Base-by-base conservation (phyloP, 176 grass and related monocot species). In the Avena sativa region DNA sequence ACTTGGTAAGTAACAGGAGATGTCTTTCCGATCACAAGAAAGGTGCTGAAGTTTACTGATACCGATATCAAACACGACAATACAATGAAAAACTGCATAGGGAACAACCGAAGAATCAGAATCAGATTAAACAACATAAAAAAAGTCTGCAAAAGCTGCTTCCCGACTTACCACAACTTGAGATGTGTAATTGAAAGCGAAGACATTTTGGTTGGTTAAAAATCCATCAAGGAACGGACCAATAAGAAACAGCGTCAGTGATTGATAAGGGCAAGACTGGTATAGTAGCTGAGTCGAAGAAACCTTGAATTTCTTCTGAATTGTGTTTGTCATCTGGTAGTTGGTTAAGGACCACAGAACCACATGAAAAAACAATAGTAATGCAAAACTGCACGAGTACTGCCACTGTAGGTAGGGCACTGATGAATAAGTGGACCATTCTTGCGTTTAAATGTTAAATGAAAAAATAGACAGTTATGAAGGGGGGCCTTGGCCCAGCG, bases 221-320 rank as follows among this genome's bases (percentile, higher is more conserved):
- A 99, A 94, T 16, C 92, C 97, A 93, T 99, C 97, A 87, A 99
- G 97, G 86, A 99, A 99, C 20, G 97, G 97, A 23, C 97, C 97
- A 17, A 85, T 76, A 52, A 99, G 74, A 53, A 99, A 94, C 15
- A 99, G 89, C 23, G 94, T 99, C 73, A 99, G 72, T 49, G 97
- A 93, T 83, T 99, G 97, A 85, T 99, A 99, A 17, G 97, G 97
- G 69, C 89, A 96, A 85, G 97, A 99, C 71, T 99, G 97, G 74
- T 99, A 99, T 13, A 99, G 83, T 20, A 99, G 88, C 80, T 99
- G 97, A 34, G 97, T 99, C 47, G 97, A 99, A 23, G 97, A 97
- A 64, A 99, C 97, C 89, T 99, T 99, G 70, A 99, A 99, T 81
- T 99, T 99, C 85, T 99, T 99, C 79, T 99, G 97, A 73, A 99